phyloP scores from a whole-genome alignment of 345 rosid genomes.

The Odontarrhena argentea region DNA sequence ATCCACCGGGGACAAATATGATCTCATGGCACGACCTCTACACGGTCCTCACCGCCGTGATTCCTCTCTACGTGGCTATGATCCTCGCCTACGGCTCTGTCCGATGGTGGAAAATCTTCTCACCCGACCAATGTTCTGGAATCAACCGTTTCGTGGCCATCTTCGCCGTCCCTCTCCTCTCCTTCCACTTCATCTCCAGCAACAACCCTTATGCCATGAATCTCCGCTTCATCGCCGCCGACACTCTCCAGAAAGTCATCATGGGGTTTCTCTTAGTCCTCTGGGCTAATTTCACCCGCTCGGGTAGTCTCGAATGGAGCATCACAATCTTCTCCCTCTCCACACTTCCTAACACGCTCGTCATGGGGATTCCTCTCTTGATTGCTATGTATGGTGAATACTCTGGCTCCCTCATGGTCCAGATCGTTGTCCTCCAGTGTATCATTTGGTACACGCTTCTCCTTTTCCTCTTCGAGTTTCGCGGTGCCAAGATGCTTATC shows the following conservation, averaged over 20 bases:
- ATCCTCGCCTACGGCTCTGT: constrained; percentile 95
- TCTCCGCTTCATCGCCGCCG: constrained; percentile 89
- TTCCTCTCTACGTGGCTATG: constrained; percentile 97
- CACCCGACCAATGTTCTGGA: constrained; percentile 96
- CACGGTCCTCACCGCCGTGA: constrained; percentile 85
- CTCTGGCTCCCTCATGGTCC: constrained; percentile 92
- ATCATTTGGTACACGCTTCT: constrained; percentile 97
- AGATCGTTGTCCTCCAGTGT: constrained; percentile 91
- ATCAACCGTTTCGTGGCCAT: constrained; percentile 95
- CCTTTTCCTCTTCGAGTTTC: constrained; percentile 84
- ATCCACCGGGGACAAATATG: constrained; percentile 45
- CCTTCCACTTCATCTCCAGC: constrained; percentile 92
- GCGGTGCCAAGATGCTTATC: constrained; percentile 90
- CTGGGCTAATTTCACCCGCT: constrained; percentile 65
- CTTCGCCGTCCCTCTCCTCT: constrained; percentile 91
- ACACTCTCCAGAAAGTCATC: constrained; percentile 79
- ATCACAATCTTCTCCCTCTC: constrained; percentile 91
- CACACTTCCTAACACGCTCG: constrained; percentile 89
- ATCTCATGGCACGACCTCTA: constrained; percentile 76
- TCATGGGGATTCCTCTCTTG: constrained; percentile 96
- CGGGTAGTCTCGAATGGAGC: constrained; percentile 91
- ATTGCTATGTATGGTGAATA: constrained; percentile 84
- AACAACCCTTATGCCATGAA: constrained; percentile 91
- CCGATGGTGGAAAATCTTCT: constrained; percentile 96
- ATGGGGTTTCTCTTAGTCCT: constrained; percentile 58